Conservation (phyloP, 139 green algal species). For the Choricystis sp. region DNA sequence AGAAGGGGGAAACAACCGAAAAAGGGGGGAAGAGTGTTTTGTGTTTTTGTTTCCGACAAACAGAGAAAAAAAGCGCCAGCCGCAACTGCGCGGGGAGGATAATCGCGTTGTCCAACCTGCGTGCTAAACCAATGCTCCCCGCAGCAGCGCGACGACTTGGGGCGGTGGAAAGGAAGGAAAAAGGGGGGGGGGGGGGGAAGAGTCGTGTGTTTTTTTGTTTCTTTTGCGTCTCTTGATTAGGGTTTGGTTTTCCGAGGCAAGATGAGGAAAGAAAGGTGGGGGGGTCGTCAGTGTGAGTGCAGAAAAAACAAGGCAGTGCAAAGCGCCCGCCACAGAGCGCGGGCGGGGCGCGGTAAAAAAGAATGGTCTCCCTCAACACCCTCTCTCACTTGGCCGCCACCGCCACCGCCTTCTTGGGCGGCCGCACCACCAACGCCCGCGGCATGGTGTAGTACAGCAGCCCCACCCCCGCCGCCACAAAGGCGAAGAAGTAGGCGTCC, state of each 20-base stretch:
- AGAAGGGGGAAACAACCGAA: too few relatives aligned
- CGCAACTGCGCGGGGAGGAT: too few relatives aligned
- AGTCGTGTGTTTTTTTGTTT: too few relatives aligned
- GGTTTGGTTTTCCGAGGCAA: background rate
- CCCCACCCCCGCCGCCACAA: slow-evolving; percentile 6
- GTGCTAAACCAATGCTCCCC: too few relatives aligned
- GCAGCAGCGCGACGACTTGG: too few relatives aligned
- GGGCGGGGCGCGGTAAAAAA: background rate
- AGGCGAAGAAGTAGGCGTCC: slow-evolving; percentile 14
- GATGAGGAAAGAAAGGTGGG: background rate
- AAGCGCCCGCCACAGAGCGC: too few relatives aligned
- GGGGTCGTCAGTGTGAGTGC: background rate
- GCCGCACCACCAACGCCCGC: background rate
- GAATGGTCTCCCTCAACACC: background rate
- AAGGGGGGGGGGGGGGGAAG: background rate
- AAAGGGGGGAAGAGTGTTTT: too few relatives aligned
- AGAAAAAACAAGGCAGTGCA: background rate
- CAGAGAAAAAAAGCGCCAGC: too few relatives aligned
- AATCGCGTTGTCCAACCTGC: too few relatives aligned
- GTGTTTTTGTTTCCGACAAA: too few relatives aligned
- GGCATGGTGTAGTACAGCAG: slow-evolving; percentile 15
- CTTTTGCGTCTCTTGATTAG: background rate
- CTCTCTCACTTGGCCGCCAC: background rate
- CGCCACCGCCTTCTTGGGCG: background rate
- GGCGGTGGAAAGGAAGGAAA: background rate